Evolutionary conservation across 2,329 filamentous ascomycete genomes (phyloP), one percentile per base, ranked within the genome.

Genomic region (Aspergillus proliferans): DNA sequence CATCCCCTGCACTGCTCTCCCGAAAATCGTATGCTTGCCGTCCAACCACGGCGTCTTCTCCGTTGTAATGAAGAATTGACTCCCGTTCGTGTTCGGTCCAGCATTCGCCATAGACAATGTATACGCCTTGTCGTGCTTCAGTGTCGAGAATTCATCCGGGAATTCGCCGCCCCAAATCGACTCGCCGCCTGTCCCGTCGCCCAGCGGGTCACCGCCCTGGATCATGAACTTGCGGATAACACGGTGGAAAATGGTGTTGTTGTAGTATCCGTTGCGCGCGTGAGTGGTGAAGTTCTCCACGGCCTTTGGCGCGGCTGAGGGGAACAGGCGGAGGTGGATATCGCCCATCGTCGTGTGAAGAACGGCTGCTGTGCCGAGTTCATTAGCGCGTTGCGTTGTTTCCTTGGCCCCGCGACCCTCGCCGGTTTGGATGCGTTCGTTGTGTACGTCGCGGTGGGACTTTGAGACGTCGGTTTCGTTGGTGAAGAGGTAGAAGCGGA

Each of bases 141-240:
- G 72, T 15, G 83, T 86, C 59, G 87, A 90, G 59, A 98, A 95
- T 68, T 98, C 93, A 64, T 98, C 93, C 61, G 86, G 87, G 61
- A 95, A 95, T 58, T 93, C 87, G 39, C 77, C 83, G n/a, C 88
- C 88, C 90, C 90, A 95, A 61, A 95, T 95, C 57, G 85, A 89
- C 67, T 94, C 88, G 34, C 90, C 90, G 41, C 90, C 90, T 0
- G 90, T 95, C 3, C 90, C 90, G 62, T 95, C 89, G 8, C 90
- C 90, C 1, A 93, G 71, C 0, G 90, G 89, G 64, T 95, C 90
- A 45, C 90, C 90, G 19, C 82, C 82, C 56, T 76, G 89, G 52
- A 98, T 95, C 94, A 98, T 98, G 73, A 98, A 98, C 64, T 96
- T 96, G 52, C 87, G 84, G 59, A 98, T 98, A 6, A 98, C 87